phyloP scores from a whole-genome alignment of 768 basidiomycete species.

The Boletellus sp. region DNA sequence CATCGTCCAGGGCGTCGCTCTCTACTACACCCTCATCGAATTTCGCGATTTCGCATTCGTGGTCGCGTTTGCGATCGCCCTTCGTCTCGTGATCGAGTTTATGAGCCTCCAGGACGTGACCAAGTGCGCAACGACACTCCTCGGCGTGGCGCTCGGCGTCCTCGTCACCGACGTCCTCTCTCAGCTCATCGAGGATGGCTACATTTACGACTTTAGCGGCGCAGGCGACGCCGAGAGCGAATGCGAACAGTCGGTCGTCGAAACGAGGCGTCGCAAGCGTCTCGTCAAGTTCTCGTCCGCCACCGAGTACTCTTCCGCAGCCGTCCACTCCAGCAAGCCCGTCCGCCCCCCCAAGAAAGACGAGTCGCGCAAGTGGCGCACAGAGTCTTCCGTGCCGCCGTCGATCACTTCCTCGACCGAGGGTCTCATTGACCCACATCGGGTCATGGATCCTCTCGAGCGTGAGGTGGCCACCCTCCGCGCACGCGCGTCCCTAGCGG shows the following conservation, averaged over 20 bases:
- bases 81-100: constrained; percentile 66
- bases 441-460: constrained; percentile 60
- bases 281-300: constrained; percentile 45
- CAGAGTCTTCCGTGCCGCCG: constrained; percentile 38
- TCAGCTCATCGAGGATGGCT: constrained; percentile 55
- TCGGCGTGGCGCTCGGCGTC: constrained; percentile 67
- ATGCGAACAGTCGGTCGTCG: constrained; percentile 9
- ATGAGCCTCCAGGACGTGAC: constrained; percentile 48
- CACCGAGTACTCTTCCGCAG: constrained; percentile 27
- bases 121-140: constrained; percentile 54
- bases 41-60: constrained; percentile 51
- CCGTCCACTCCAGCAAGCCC: constrained; percentile 23
- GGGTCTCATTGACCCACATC: constrained; percentile 56
- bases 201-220: constrained; percentile 27
- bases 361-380: constrained; percentile 30
- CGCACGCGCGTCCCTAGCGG: constrained; percentile 75
- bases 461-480: constrained; percentile 73
- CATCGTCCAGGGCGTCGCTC: constrained; percentile 70
- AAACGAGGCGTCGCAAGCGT: constrained; percentile 35
- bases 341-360: constrained; percentile 28
- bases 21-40: constrained; percentile 62
- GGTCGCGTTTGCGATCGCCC: constrained; percentile 54
- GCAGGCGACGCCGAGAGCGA: constrained; percentile 22
- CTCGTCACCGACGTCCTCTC: constrained; percentile 69
- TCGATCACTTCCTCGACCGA: constrained; percentile 68